Evolutionary conservation across 768 basidiomycete species (phyloP).

Genomic region (Kwoniella pini): DNA sequence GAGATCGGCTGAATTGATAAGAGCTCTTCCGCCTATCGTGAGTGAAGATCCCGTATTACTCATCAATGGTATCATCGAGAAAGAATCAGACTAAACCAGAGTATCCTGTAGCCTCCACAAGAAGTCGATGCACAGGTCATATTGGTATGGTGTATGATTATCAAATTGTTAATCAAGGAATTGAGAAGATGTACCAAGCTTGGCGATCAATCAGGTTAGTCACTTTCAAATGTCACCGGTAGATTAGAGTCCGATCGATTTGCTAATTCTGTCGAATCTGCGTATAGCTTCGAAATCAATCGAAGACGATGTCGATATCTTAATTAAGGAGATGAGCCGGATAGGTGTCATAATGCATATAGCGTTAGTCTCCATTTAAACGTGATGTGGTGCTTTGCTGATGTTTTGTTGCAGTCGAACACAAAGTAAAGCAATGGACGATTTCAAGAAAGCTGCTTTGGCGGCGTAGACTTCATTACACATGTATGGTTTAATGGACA

Average conservation of each 20-base stretch:
- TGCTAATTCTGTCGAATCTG: not conserved
- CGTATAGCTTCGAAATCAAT: constrained; percentile 6
- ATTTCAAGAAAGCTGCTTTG: constrained; percentile 19
- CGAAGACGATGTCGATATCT: constrained; percentile 20
- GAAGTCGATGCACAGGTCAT: constrained; percentile 40
- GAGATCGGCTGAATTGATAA: constrained; percentile 28
- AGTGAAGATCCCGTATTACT: constrained; percentile 11
- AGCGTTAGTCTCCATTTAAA: constrained; percentile 20
- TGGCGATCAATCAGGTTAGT: constrained; percentile 23
- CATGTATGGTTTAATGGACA: too few relatives aligned
- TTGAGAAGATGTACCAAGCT: constrained; percentile 25
- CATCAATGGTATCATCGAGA: too few relatives aligned
- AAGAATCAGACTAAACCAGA: too few relatives aligned
- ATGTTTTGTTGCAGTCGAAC: constrained; percentile 10
- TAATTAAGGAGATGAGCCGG: constrained; percentile 23
- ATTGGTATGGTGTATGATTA: constrained; percentile 42
- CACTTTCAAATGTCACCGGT: not conserved
- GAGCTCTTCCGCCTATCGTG: constrained; percentile 32
- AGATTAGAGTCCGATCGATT: not conserved
- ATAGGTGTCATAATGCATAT: constrained; percentile 26
- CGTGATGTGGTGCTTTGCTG: too few relatives aligned
- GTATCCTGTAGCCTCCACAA: constrained; percentile 24
- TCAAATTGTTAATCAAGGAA: constrained; percentile 40
- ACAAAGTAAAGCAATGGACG: constrained; percentile 25
- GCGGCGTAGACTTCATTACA: not conserved